A percentile compares a stretch with the other conserved stretches of the same genome.
phyloP scores from a whole-genome alignment of 1,284 basidiomycete genomes.

The Uromyces viciae-fabae region DNA sequence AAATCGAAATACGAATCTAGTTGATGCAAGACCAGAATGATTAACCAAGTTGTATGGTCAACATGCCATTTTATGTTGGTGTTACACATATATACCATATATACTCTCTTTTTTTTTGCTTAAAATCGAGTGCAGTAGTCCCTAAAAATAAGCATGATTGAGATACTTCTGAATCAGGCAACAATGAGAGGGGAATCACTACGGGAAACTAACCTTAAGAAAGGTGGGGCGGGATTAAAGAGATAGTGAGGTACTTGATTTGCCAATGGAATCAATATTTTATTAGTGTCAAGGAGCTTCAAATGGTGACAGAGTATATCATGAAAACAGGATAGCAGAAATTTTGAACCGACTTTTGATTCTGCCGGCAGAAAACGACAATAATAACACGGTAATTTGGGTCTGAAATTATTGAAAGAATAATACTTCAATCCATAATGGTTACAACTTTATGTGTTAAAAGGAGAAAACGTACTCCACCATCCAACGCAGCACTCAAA shows the following conservation, averaged over 20 bases:
- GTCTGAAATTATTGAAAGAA: conserved; percentile 20
- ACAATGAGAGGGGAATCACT: neutral
- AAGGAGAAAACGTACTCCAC: conserved; percentile 30
- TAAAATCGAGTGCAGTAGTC: conserved; percentile 41
- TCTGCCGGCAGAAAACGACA: conserved; percentile 41
- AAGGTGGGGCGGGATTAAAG: conserved; percentile 41
- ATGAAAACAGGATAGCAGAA: neutral
- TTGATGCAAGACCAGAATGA: too few relatives aligned
- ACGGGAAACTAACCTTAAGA: conserved; percentile 15
- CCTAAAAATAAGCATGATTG: neutral
- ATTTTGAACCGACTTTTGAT: conserved; percentile 29
- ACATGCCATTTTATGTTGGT: too few relatives aligned
- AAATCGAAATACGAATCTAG: too few relatives aligned
- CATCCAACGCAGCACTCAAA: conserved; percentile 45
- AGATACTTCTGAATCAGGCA: neutral
- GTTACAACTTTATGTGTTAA: neutral
- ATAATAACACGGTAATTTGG: conserved; percentile 36
- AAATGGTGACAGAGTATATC: neutral
- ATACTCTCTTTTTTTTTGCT: neutral
- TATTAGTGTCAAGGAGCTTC: neutral
- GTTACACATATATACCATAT: too few relatives aligned
- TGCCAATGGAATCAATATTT: neutral
- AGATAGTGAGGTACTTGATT: conserved; percentile 36
- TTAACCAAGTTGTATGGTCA: too few relatives aligned
- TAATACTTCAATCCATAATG: neutral